Base-by-base conservation (phyloP, 116 monocot genomes). In the Papilionanthe hybrid region DNA sequence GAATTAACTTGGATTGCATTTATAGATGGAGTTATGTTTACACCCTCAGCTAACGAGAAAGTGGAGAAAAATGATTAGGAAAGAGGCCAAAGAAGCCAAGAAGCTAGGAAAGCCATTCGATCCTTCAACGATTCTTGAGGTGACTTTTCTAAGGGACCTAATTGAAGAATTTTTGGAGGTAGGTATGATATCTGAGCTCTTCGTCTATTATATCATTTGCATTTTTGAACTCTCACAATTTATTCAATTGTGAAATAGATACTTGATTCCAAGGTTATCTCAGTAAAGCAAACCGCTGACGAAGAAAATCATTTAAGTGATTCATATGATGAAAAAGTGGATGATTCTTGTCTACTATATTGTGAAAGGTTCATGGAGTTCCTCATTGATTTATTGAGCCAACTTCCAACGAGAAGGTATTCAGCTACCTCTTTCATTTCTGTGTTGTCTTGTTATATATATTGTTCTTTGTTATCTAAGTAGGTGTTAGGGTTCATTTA, bases 361-460 rank as follows among this genome's bases (percentile, higher is more conserved):
- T 99, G 99, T 80, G 99, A 99, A 82, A 90, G 99, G 55, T 99
- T 95, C 85, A 92, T 92, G 88, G 99, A 99, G 72, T 99, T 99
- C 76, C 77, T 95, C 71, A 99, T 99, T 87, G 99, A 99, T 91
- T 68, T 95, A 72, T 81, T 99, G 86, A 99, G 99, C 80, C 99
- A 99, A 77, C 82, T 99, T 63, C 99, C 95, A 63, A 99, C 99
- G 32, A 89, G 99, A 77, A 92, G 99, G 99, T 95, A 87, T 71
- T 65, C 19, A 72, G 30, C 58, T 50, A 45, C 28, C 43, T 73
- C 47, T 78, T 44, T 55, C 0, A 71, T 73, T 4, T 2, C 74
- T 45, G 18, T 44, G 25, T 78, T 18, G 28, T 17, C 6, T 68
- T 49, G 75, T 23, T 27, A 76, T 43, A 49, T 77, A 23, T 55